These are phyloP conservation scores for Talaromyces funiculosus DNA, from an alignment of 2,329 filamentous ascomycete species.

Conservation along the genomic window DNA sequence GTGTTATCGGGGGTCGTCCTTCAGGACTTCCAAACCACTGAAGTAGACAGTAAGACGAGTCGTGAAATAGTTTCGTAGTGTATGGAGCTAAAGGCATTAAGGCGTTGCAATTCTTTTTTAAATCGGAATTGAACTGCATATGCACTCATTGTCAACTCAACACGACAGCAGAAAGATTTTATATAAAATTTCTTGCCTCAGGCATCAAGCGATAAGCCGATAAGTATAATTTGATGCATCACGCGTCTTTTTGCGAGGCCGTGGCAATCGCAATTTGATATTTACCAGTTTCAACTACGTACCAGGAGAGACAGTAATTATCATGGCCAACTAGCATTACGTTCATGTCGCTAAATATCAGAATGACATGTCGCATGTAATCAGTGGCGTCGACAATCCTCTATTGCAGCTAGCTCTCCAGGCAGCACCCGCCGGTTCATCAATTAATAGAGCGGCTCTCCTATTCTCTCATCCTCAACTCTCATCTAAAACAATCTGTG, in stretches of 20 bases:
- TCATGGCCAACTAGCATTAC: background rate
- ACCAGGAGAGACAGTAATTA: background rate
- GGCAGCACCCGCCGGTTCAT: constrained; percentile 5
- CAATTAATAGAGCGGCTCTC: background rate
- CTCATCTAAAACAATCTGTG: background rate
- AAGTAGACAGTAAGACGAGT: background rate
- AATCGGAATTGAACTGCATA: no score
- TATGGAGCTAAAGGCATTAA: background rate
- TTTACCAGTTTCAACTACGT: background rate
- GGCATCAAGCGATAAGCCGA: background rate
- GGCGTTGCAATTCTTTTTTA: background rate
- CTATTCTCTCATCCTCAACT: background rate
- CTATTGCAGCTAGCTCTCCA: background rate
- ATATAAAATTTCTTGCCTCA: background rate
- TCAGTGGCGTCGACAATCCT: background rate
- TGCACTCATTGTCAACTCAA: no score
- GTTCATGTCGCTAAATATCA: no score
- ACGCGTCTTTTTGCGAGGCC: background rate
- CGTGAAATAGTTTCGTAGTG: background rate
- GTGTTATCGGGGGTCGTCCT: background rate
- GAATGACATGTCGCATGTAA: background rate
- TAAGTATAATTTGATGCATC: constrained; percentile 1
- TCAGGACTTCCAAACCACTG: background rate
- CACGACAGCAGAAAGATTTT: background rate
- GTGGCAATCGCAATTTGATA: background rate